A percentile compares a stretch with the other conserved stretches of the same genome.
These are phyloP conservation scores for Hemerocallis citrina DNA, from an alignment of 106 monocot genomes.

Conservation along the genomic window DNA sequence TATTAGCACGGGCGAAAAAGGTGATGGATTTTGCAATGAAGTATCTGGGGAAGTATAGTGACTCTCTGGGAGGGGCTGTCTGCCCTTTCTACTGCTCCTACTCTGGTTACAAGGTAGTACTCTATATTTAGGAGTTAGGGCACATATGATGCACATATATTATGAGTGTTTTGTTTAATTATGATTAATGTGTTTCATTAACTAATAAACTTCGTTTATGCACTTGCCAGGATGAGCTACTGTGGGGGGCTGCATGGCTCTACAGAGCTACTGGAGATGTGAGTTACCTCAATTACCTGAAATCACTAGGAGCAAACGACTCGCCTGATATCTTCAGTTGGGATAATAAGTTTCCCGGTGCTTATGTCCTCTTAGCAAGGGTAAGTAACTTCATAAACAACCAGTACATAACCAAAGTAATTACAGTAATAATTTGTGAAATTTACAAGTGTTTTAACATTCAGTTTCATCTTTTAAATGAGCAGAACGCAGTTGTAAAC, in stretches of 20 bases:
- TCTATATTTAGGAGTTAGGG: background rate
- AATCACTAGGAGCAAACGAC: conserved; percentile 49
- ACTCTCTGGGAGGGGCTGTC: conserved; percentile 57
- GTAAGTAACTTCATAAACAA: conserved; percentile 19
- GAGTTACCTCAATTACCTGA: conserved; percentile 57
- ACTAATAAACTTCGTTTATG: background rate
- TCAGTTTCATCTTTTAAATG: background rate
- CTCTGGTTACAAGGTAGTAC: conserved; percentile 61
- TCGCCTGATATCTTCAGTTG: conserved; percentile 76
- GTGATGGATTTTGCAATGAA: conserved; percentile 71
- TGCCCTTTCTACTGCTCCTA: conserved; percentile 92
- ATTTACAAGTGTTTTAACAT: background rate
- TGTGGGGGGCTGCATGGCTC: conserved; percentile 86
- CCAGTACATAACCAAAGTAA: too few species aligned
- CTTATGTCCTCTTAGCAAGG: conserved; percentile 69
- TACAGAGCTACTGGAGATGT: conserved; percentile 34
- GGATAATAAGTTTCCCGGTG: conserved; percentile 69
- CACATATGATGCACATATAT: background rate
- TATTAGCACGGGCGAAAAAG: conserved; percentile 16
- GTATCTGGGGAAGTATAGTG: conserved; percentile 62
- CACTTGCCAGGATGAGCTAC: conserved; percentile 56
- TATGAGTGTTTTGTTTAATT: background rate
- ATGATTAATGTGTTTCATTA: background rate
- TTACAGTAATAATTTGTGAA: background rate
- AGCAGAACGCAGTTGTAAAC: conserved; percentile 21